Conservation (phyloP, 768 basidiomycete species). For the Hericium erinaceus region DNA sequence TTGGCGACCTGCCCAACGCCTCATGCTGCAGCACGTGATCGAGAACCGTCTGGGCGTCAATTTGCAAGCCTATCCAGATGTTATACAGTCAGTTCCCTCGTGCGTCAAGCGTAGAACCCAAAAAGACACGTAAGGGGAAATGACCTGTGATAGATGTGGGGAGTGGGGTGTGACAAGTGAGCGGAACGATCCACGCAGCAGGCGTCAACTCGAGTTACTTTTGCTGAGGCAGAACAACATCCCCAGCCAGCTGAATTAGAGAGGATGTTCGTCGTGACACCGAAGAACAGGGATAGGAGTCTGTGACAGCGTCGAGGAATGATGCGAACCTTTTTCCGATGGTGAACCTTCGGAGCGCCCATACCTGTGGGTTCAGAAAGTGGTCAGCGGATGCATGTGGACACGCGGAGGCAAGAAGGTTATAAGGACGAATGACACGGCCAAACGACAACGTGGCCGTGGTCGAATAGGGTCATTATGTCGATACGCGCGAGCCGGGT, state of each 20-base stretch:
- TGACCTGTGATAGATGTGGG: too few relatives aligned
- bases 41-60: constrained; percentile 79
- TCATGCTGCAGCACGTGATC: constrained; percentile 65
- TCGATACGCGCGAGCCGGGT: not conserved
- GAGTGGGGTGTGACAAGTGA: too few relatives aligned
- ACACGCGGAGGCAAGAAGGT: not conserved
- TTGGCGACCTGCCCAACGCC: constrained; percentile 49
- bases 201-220: too few relatives aligned
- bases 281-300: not conserved
- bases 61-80: constrained; percentile 49
- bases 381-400: not conserved
- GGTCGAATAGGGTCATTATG: not conserved
- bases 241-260: too few relatives aligned
- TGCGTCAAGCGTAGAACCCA: too few relatives aligned
- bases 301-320: not conserved
- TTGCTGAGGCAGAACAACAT: too few relatives aligned
- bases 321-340: constrained; percentile 62
- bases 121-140: too few relatives aligned
- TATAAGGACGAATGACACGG: too few relatives aligned
- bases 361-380: constrained; percentile 45
- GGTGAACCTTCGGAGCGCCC: constrained; percentile 82
- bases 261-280: not conserved
- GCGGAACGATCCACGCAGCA: too few relatives aligned
- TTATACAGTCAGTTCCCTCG: not conserved
- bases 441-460: not conserved